Conservation (phyloP, 2,329 filamentous ascomycete genomes). For the Thielaviopsis ethacetica region DNA sequence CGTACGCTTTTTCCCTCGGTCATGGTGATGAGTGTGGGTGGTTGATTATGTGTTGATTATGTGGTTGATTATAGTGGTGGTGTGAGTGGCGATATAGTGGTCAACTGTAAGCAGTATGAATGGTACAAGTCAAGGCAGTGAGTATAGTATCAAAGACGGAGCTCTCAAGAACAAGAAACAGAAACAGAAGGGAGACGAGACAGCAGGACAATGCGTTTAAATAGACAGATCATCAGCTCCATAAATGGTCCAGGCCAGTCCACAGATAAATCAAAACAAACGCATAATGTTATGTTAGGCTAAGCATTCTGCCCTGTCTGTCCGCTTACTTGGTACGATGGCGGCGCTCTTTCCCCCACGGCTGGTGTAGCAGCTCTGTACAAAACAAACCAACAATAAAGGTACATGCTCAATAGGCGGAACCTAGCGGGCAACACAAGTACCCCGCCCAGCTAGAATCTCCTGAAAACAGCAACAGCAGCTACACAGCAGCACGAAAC, state of each 20-base stretch:
- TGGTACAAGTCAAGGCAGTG: background rate
- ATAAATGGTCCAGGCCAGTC: background rate
- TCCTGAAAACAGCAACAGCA: too few species aligned
- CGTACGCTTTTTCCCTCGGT: conserved; percentile 12
- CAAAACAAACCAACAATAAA: too few species aligned
- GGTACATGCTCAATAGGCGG: too few species aligned
- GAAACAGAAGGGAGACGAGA: background rate
- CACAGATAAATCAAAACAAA: too few species aligned
- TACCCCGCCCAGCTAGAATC: too few species aligned
- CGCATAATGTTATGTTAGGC: background rate
- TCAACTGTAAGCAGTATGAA: too few species aligned
- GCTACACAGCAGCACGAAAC: too few species aligned
- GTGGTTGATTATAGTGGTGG: too few species aligned
- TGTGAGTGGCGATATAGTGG: too few species aligned
- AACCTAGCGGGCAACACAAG: too few species aligned
- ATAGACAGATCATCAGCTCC: background rate
- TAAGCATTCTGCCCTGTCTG: background rate
- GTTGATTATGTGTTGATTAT: too few species aligned
- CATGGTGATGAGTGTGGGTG: background rate
- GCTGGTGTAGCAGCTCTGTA: too few species aligned
- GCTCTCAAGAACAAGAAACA: background rate
- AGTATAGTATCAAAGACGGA: background rate
- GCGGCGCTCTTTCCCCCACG: background rate
- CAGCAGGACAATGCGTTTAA: background rate
- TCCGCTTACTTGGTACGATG: background rate